Evolutionary conservation across 2,329 filamentous ascomycete species (phyloP).

Genomic region (Colletotrichum falcatum): DNA sequence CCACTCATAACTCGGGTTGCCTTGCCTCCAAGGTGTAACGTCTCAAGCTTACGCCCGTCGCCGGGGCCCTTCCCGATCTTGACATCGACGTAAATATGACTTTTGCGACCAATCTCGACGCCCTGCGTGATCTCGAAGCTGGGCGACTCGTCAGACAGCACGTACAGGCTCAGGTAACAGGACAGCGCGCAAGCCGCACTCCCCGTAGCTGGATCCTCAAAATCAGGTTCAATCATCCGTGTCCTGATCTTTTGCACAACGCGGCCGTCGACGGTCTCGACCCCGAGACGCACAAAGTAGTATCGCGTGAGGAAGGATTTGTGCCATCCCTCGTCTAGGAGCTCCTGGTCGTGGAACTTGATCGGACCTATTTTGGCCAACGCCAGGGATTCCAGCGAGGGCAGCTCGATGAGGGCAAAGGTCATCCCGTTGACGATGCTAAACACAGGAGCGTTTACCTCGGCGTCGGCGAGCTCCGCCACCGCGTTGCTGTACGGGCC

Average conservation of each 20-base stretch:
- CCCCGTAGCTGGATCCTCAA: conserved; percentile 73
- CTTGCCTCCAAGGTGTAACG: conserved; percentile 33
- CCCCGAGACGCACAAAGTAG: conserved; percentile 63
- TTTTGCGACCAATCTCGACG: conserved; percentile 39
- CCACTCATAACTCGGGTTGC: conserved; percentile 38
- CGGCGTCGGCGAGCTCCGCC: conserved; percentile 38
- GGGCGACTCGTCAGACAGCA: conserved; percentile 45
- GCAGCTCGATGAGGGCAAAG: conserved; percentile 74
- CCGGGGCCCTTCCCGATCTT: not conserved
- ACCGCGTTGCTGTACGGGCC: conserved; percentile 14
- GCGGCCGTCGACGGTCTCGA: conserved; percentile 14
- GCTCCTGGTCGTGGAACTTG: conserved; percentile 48
- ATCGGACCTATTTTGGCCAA: conserved; percentile 50
- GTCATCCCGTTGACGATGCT: conserved; percentile 81
- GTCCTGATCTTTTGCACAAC: conserved; percentile 58
- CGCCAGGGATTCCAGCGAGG: conserved; percentile 68
- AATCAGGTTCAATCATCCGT: conserved; percentile 66
- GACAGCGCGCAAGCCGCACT: conserved; percentile 70
- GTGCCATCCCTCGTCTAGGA: conserved; percentile 68
- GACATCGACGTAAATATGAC: conserved; percentile 32
- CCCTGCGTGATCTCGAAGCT: conserved; percentile 41
- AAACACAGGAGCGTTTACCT: conserved; percentile 61
- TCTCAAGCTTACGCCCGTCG: conserved; percentile 17
- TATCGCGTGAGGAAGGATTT: conserved; percentile 66
- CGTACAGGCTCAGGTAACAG: conserved; percentile 64